A percentile compares a stretch with the other conserved stretches of the same genome.
These are phyloP conservation scores for Trypanosoma congolense DNA, from an alignment of 208 protist genomes.

Conservation along the genomic window DNA sequence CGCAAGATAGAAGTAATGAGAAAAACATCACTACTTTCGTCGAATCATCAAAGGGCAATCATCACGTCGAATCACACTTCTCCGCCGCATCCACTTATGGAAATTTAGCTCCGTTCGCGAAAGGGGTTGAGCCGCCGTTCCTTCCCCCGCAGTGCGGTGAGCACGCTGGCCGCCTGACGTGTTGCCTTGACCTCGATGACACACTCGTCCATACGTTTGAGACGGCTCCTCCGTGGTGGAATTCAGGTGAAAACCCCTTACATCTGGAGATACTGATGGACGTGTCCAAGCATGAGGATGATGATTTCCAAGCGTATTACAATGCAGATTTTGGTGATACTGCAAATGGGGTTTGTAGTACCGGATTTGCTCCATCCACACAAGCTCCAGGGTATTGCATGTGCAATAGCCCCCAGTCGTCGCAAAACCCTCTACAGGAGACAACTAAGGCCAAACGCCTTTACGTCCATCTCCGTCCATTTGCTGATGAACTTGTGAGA, in stretches of 20 bases:
- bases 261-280: conserved; percentile 20
- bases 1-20: too few species aligned
- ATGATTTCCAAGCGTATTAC: not conserved
- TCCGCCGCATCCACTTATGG: too few species aligned
- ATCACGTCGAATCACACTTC: too few species aligned
- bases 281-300: not conserved
- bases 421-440: too few species aligned
- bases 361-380: too few species aligned
- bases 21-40: too few species aligned
- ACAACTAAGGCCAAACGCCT: too few species aligned
- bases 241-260: conserved; percentile 9
- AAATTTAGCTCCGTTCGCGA: too few species aligned
- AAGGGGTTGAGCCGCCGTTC: not conserved
- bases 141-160: conserved; percentile 7
- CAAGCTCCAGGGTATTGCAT: too few species aligned
- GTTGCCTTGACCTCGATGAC: conserved; percentile 60
- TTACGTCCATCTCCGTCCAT: conserved; percentile 52
- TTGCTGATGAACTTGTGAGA: conserved; percentile 39
- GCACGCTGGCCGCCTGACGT: conserved; percentile 13
- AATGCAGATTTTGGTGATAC: not conserved
- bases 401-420: too few species aligned
- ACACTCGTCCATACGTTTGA: conserved; percentile 61
- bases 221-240: conserved; percentile 29
- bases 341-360: too few species aligned
- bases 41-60: too few species aligned